phyloP scores from a whole-genome alignment of 352 stramenopile genomes.

The Elongisporangium anandrum region DNA sequence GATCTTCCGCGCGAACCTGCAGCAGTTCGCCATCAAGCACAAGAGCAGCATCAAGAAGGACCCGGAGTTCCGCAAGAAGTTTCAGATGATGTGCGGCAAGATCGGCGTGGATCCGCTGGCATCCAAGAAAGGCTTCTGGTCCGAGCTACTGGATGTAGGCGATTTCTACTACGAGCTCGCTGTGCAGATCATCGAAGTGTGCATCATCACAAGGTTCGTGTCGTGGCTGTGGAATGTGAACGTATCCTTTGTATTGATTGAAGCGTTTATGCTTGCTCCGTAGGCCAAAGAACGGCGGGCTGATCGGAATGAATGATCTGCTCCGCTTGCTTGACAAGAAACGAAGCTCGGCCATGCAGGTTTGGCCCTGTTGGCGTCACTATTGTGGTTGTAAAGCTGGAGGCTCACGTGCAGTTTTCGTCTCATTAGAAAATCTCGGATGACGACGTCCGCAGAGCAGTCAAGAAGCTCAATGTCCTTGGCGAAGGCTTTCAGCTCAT shows the following conservation, averaged over 20 bases:
- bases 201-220: slow-evolving; percentile 87
- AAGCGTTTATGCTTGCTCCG: background rate
- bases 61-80: slow-evolving; percentile 91
- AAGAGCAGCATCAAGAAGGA: slow-evolving; percentile 95
- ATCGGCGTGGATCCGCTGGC: slow-evolving; percentile 97
- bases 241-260: background rate
- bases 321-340: slow-evolving; percentile 69
- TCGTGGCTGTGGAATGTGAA: background rate
- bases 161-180: slow-evolving; percentile 99
- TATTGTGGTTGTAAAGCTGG: slow-evolving; percentile 1
- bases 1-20: slow-evolving; percentile 89
- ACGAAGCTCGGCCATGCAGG: slow-evolving; percentile 52
- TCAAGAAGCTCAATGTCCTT: slow-evolving; percentile 94
- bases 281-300: slow-evolving; percentile 77
- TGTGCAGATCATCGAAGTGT: slow-evolving; percentile 98
- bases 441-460: slow-evolving; percentile 92
- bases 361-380: slow-evolving; percentile 3
- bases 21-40: slow-evolving; percentile 93
- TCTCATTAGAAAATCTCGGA: slow-evolving; percentile 65
- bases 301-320: slow-evolving; percentile 81
- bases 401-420: background rate
- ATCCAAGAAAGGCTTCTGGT: slow-evolving; percentile 98
- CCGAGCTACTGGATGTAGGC: slow-evolving; percentile 94
- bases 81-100: slow-evolving; percentile 95
- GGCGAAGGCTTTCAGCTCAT: slow-evolving; percentile 94